Percentiles rank a stretch among this genome's conserved stretches.
Evolutionary conservation across 2,329 filamentous ascomycete genomes (phyloP).

Genomic region (Exophiala xenobiotica): DNA sequence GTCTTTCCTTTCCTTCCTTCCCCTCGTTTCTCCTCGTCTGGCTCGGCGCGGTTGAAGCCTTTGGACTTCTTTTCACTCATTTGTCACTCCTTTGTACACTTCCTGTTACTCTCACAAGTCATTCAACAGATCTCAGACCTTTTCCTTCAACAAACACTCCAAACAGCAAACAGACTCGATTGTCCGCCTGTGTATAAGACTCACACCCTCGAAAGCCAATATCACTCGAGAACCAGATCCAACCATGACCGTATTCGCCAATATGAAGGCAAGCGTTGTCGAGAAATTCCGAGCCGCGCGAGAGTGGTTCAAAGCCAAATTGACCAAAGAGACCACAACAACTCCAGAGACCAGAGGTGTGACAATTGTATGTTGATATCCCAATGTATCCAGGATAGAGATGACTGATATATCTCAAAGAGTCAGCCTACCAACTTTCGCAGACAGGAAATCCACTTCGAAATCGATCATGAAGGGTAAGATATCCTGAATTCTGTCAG

Average conservation of each 20-base stretch:
- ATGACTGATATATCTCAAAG: slow-evolving; percentile 28
- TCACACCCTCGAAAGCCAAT: neutral
- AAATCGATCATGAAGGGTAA: slow-evolving; percentile 37
- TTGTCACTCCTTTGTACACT: too few species aligned
- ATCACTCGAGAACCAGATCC: neutral
- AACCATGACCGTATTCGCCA: slow-evolving; percentile 7
- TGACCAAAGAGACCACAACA: slow-evolving; percentile 1
- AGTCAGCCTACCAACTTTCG: slow-evolving; percentile 45
- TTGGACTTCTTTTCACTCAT: neutral
- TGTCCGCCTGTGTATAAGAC: too few species aligned
- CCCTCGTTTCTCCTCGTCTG: neutral
- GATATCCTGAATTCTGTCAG: slow-evolving; percentile 27
- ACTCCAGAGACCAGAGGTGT: neutral
- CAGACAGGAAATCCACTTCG: slow-evolving; percentile 41
- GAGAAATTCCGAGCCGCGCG: slow-evolving; percentile 16
- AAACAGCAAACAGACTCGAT: neutral
- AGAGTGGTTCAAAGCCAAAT: slow-evolving; percentile 15
- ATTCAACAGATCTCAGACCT: neutral
- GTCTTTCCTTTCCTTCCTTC: neutral
- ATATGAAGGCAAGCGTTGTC: slow-evolving; percentile 13
- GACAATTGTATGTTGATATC: slow-evolving; percentile 10
- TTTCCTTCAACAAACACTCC: neutral
- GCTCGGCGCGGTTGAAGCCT: neutral
- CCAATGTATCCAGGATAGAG: neutral
- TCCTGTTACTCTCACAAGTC: neutral